phyloP scores from a whole-genome alignment of 306 rosid species.

The Cicer chorassanicum region DNA sequence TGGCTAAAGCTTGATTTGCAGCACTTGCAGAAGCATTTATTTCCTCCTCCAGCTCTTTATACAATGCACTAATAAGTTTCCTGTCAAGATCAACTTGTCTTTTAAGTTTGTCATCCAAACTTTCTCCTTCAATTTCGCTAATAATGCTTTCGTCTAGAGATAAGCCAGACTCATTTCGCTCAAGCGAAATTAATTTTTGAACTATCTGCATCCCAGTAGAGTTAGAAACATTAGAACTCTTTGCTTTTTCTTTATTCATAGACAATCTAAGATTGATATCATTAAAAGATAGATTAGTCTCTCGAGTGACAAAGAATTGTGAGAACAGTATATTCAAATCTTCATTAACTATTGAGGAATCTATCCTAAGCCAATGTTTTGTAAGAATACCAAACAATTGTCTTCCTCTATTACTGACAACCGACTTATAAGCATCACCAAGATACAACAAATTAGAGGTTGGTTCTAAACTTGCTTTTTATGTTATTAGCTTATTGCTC shows the following conservation, averaged over 20 bases:
- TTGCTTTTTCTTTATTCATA: conserved; percentile 61
- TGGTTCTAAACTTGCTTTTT: conserved; percentile 60
- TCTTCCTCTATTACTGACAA: conserved; percentile 64
- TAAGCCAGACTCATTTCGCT: conserved; percentile 86
- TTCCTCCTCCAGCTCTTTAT: conserved; percentile 91
- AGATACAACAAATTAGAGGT: conserved; percentile 63
- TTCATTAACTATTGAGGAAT: conserved; percentile 75
- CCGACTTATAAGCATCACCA: conserved; percentile 91
- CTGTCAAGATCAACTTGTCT: conserved; percentile 87
- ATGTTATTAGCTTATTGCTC: conserved; percentile 46
- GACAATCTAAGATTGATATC: conserved; percentile 81
- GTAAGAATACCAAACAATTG: conserved; percentile 67
- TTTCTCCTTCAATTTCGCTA: conserved; percentile 67
- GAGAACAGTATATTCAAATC: conserved; percentile 73
- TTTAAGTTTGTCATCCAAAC: conserved; percentile 60
- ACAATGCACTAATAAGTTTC: conserved; percentile 68
- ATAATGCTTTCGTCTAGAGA: conserved; percentile 82
- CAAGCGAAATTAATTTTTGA: conserved; percentile 79
- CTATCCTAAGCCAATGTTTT: conserved; percentile 81
- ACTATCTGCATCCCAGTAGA: conserved; percentile 68
- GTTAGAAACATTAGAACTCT: conserved; percentile 60
- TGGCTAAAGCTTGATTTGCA: conserved; percentile 83
- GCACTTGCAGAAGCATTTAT: conserved; percentile 84
- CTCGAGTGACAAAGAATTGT: conserved; percentile 73
- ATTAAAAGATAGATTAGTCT: conserved; percentile 57